Conservation (phyloP, 2,329 filamentous ascomycete genomes). For the Aspergillus piperis region DNA sequence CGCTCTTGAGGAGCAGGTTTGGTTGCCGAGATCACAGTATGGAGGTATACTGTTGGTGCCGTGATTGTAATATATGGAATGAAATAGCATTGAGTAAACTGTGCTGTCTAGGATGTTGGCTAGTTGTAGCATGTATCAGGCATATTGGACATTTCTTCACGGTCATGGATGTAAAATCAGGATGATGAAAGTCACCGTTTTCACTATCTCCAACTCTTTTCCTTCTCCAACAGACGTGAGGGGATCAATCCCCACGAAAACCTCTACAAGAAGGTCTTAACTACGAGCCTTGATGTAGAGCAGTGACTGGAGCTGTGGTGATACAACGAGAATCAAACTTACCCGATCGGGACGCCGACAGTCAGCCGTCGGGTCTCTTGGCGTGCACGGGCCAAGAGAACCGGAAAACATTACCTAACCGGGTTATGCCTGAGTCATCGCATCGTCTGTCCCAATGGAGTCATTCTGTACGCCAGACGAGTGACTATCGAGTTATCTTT, state of each 20-base stretch:
- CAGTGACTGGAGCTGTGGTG: not conserved
- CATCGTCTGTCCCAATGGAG: constrained; percentile 1
- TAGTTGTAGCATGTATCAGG: too few species aligned
- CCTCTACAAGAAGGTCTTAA: not conserved
- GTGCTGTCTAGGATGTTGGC: not conserved
- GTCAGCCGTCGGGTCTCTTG: not conserved
- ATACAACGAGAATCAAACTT: not conserved
- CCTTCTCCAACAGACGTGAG: too few species aligned
- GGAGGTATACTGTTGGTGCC: not conserved
- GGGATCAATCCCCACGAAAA: too few species aligned
- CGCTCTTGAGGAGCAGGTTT: not conserved
- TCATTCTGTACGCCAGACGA: not conserved
- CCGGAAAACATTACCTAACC: constrained; percentile 25
- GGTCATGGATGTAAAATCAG: too few species aligned
- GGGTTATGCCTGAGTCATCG: not conserved
- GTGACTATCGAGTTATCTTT: not conserved
- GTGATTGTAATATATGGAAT: not conserved
- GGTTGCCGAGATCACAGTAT: not conserved
- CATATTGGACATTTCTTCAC: too few species aligned
- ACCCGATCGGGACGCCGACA: not conserved
- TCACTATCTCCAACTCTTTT: too few species aligned
- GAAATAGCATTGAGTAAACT: not conserved
- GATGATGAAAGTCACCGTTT: too few species aligned
- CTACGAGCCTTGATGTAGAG: not conserved
- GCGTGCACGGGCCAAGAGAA: constrained; percentile 13